Conservation (phyloP, 2,329 filamentous ascomycete species). For the Monilinia fructigena region DNA sequence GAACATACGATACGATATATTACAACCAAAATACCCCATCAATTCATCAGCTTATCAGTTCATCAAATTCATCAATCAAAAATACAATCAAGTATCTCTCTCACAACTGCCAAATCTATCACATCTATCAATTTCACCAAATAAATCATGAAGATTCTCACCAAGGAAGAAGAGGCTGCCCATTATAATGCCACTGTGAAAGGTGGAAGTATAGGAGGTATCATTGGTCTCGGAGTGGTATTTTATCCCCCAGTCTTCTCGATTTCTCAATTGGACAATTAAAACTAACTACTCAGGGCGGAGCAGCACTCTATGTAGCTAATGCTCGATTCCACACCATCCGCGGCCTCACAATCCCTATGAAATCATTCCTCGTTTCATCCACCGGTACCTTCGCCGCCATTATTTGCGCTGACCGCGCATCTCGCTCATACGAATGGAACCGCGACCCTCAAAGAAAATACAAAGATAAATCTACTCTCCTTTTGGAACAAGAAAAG, state of each 20-base stretch:
- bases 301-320: conserved; percentile 64
- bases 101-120: no score
- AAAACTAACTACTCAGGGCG: conserved; percentile 30
- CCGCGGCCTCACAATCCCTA: conserved; percentile 78
- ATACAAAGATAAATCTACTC: conserved; percentile 37
- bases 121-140: no score
- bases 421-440: conserved; percentile 69
- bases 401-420: conserved; percentile 82
- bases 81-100: neutral
- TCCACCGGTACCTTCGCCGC: conserved; percentile 79
- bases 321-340: conserved; percentile 70
- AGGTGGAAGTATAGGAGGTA: conserved; percentile 73
- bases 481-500: conserved; percentile 27
- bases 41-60: no score
- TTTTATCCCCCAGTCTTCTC: conserved; percentile 43
- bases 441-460: conserved; percentile 43
- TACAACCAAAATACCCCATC: neutral
- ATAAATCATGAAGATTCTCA: conserved; percentile 82
- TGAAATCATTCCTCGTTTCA: conserved; percentile 86
- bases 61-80: no score
- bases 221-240: conserved; percentile 66
- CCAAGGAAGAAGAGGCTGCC: conserved; percentile 83
- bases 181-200: conserved; percentile 81
- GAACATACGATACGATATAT: neutral
- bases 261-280: neutral